Percentiles rank a stretch among this genome's conserved stretches.
Conservation (phyloP, 139 green algal species). For the Picochlorum sp. region DNA sequence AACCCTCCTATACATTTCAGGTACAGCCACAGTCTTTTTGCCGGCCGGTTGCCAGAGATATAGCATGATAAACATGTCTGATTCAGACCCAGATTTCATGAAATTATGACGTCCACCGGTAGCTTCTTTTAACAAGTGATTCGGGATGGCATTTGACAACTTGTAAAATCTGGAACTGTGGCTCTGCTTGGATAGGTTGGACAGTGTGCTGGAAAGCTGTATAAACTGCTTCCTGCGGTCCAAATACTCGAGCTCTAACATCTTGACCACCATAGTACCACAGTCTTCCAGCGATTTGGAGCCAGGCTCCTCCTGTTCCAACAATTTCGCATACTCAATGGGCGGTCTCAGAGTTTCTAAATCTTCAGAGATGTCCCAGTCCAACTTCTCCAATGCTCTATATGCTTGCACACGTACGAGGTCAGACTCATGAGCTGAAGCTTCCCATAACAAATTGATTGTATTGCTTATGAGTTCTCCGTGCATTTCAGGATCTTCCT, state of each 20-base stretch:
- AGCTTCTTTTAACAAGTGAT: too few relatives aligned
- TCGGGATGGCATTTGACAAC: too few relatives aligned
- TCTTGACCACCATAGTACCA: neutral
- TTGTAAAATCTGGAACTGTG: too few relatives aligned
- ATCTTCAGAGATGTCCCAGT: conserved; percentile 24
- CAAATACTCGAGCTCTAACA: conserved; percentile 17
- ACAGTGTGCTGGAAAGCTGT: too few relatives aligned
- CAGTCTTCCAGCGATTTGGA: neutral
- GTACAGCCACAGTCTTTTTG: too few relatives aligned
- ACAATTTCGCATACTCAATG: conserved; percentile 9
- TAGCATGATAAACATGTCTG: too few relatives aligned
- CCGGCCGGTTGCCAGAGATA: too few relatives aligned
- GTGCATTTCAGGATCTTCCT: conserved; percentile 28
- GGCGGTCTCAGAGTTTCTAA: conserved; percentile 17
- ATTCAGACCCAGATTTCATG: too few relatives aligned
- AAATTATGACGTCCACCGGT: too few relatives aligned
- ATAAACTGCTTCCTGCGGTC: neutral
- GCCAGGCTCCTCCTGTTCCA: conserved; percentile 17
- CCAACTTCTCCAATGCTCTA: conserved; percentile 26
- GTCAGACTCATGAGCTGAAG: conserved; percentile 13
- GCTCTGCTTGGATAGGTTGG: too few relatives aligned
- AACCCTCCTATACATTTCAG: too few relatives aligned
- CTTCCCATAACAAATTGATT: conserved; percentile 27
- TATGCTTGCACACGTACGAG: conserved; percentile 30
- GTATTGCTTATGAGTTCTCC: conserved; percentile 16